Evolutionary conservation across 2,329 filamentous ascomycete species (phyloP).

Genomic region (Bipolaris oryzae): DNA sequence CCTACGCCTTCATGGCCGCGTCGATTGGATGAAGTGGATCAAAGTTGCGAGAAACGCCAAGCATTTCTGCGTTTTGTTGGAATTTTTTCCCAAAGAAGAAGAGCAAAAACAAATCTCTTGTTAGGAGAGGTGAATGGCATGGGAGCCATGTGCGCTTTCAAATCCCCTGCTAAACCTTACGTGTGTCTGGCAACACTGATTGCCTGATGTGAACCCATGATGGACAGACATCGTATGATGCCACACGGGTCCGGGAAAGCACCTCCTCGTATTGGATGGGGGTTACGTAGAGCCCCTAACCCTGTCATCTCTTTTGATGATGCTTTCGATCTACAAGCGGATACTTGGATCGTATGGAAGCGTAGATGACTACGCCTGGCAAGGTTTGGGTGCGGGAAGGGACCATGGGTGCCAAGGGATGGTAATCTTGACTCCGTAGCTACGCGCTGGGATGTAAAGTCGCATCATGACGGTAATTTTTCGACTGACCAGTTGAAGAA

Average conservation of each 20-base stretch:
- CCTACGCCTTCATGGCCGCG: slow-evolving; percentile 13
- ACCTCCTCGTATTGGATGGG: background rate
- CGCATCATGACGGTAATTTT: background rate
- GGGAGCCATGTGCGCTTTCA: background rate
- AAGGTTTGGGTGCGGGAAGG: no score
- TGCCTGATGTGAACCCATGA: background rate
- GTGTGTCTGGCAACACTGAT: background rate
- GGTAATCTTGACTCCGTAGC: background rate
- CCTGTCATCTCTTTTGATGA: background rate
- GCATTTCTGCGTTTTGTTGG: background rate
- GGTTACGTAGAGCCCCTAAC: no score
- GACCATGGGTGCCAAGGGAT: no score
- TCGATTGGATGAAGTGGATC: slow-evolving; percentile 19
- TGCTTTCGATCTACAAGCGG: background rate
- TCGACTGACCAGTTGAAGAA: background rate
- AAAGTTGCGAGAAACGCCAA: background rate
- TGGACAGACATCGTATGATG: background rate
- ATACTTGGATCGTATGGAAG: background rate
- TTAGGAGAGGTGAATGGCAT: background rate
- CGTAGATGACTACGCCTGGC: background rate
- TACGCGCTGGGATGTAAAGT: background rate
- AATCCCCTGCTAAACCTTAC: background rate
- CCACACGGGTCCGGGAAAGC: background rate
- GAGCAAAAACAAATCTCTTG: background rate
- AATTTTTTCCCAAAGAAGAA: background rate